Percentiles rank a stretch among this genome's conserved stretches.
phyloP scores from a whole-genome alignment of 176 grass and related monocot species.

The Oryza longistaminata region DNA sequence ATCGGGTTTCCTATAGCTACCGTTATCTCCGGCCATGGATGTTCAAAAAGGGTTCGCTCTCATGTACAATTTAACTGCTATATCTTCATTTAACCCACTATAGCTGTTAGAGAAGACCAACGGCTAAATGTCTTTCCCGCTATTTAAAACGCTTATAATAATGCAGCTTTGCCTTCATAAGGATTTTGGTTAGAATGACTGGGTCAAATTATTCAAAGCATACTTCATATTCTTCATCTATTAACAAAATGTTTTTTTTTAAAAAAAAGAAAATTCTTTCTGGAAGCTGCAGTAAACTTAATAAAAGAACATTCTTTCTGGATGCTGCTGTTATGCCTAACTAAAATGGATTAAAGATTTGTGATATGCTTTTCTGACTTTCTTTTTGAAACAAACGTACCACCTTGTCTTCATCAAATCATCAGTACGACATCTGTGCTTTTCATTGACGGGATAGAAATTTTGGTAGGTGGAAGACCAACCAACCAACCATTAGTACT shows the following conservation, averaged over 20 bases:
- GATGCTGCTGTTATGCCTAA: neutral
- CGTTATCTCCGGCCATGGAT: no score
- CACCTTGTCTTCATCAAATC: neutral
- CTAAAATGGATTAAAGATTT: neutral
- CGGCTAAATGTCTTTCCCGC: no score
- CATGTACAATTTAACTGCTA: no score
- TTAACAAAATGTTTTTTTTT: neutral
- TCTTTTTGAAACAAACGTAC: neutral
- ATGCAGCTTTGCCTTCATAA: neutral
- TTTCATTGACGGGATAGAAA: neutral
- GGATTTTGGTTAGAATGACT: no score
- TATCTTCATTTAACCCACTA: no score
- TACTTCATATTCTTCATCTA: neutral
- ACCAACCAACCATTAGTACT: neutral
- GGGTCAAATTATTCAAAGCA: neutral
- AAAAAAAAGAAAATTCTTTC: neutral
- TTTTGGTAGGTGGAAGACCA: neutral
- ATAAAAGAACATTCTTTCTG: no score
- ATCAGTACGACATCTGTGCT: neutral
- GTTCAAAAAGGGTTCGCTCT: no score
- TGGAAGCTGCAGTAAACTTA: neutral
- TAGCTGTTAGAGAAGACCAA: no score
- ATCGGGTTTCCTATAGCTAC: no score
- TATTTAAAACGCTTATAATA: no score
- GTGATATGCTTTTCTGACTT: neutral